These are phyloP conservation scores for Pisolithus microcarpus DNA, from an alignment of 768 basidiomycete genomes.

Conservation along the genomic window DNA sequence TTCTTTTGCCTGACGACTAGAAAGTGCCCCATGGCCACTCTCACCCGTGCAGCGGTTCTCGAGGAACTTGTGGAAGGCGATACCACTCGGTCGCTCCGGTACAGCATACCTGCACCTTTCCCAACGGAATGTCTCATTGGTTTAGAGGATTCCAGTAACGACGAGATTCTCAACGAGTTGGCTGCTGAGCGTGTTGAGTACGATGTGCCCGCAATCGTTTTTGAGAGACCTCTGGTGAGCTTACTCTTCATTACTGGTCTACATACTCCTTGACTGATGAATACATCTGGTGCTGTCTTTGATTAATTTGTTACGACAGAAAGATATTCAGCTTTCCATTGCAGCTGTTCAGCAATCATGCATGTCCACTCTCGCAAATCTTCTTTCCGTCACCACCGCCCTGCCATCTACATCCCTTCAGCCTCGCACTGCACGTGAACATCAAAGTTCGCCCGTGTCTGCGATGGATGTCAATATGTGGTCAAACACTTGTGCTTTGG, in stretches of 20 bases:
- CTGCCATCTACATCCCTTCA: neutral
- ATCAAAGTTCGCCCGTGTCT: conserved; percentile 24
- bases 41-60: neutral
- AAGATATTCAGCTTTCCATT: conserved; percentile 66
- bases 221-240: conserved; percentile 6
- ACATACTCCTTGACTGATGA: neutral
- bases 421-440: conserved; percentile 58
- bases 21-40: neutral
- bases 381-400: conserved; percentile 44
- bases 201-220: conserved; percentile 1
- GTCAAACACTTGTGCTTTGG: conserved; percentile 4
- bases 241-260: neutral
- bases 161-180: conserved; percentile 17
- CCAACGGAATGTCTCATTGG: conserved; percentile 10
- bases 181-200: conserved; percentile 17
- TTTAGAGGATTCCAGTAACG: conserved; percentile 3
- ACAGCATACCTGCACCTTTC: conserved; percentile 17
- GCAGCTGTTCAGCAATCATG: conserved; percentile 66
- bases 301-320: conserved; percentile 28
- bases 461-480: conserved; percentile 11
- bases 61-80: neutral
- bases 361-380: conserved; percentile 63
- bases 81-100: conserved; percentile 1
- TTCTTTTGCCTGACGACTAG: too few species aligned
- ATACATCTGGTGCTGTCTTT: neutral